Evolutionary conservation across 148 eudicot genomes (phyloP).

Genomic region (Amaranthus hypochondriacus): DNA sequence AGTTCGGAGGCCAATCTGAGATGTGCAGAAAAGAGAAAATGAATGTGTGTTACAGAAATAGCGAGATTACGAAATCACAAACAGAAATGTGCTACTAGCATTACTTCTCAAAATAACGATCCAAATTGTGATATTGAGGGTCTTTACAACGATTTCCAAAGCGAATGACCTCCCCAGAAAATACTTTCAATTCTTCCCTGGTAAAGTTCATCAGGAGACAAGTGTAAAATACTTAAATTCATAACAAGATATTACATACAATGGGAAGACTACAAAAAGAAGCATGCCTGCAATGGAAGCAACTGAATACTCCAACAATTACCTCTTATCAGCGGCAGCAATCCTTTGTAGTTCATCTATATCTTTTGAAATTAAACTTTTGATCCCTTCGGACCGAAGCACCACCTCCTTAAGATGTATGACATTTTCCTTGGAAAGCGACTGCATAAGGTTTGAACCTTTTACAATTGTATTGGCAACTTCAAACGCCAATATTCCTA

Average conservation of each 20-base stretch:
- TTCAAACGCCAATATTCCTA: constrained; percentile 85
- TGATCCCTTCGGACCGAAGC: constrained; percentile 89
- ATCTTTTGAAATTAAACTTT: constrained; percentile 71
- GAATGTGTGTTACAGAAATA: constrained; percentile 8
- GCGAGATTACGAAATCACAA: not conserved
- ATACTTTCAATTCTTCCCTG: constrained; percentile 89
- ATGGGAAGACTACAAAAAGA: not conserved
- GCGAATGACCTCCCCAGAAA: constrained; percentile 91
- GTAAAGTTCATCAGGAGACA: constrained; percentile 13
- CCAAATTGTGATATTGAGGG: constrained; percentile 98
- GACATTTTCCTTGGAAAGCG: constrained; percentile 75
- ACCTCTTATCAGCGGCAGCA: constrained; percentile 99
- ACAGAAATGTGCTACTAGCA: not conserved
- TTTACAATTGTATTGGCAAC: constrained; percentile 93
- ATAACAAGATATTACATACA: not conserved
- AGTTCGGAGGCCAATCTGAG: constrained; percentile 63
- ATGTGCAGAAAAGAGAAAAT: constrained; percentile 1
- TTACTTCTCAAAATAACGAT: constrained; percentile 96
- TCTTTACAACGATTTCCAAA: constrained; percentile 98
- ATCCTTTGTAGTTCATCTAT: constrained; percentile 71
- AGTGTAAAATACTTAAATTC: not conserved
- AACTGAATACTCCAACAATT: constrained; percentile 9
- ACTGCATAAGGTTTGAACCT: constrained; percentile 90
- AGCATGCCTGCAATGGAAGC: not conserved
- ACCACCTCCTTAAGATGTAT: constrained; percentile 83